These are phyloP conservation scores for Pythium apleroticum DNA, from an alignment of 352 stramenopile genomes.

Conservation along the genomic window DNA sequence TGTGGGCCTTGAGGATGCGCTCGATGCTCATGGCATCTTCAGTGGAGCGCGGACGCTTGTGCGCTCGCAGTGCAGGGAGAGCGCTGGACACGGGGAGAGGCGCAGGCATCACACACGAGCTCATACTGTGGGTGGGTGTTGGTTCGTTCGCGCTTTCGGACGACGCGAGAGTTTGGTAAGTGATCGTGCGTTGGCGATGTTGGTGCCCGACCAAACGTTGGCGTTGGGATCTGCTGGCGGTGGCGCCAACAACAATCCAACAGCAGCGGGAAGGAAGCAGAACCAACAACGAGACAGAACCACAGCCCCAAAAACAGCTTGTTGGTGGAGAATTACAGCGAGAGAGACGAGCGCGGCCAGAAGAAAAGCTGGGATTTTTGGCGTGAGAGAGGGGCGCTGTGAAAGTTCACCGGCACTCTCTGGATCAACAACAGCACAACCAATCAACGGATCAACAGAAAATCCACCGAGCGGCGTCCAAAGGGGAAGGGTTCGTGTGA, in stretches of 20 bases:
- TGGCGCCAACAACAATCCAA: slow-evolving; percentile 11
- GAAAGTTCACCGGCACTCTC: slow-evolving; percentile 2
- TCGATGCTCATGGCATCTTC: slow-evolving; percentile 51
- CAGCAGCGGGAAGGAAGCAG: slow-evolving; percentile 12
- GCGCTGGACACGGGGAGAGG: slow-evolving; percentile 33
- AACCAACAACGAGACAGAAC: slow-evolving; percentile 20
- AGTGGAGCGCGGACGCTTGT: slow-evolving; percentile 60
- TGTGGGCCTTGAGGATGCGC: slow-evolving; percentile 61
- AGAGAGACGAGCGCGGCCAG: neutral
- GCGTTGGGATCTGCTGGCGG: neutral
- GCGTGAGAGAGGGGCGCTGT: slow-evolving; percentile 18
- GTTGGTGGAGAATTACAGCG: slow-evolving; percentile 12
- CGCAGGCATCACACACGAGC: slow-evolving; percentile 48
- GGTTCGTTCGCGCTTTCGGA: neutral
- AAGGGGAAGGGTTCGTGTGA: neutral
- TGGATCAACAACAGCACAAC: neutral
- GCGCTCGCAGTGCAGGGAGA: slow-evolving; percentile 34
- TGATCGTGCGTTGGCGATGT: neutral
- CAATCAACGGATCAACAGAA: slow-evolving; percentile 3
- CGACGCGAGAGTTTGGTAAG: neutral
- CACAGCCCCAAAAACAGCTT: slow-evolving; percentile 19
- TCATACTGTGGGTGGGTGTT: slow-evolving; percentile 37
- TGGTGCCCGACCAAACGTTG: neutral
- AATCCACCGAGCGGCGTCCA: neutral
- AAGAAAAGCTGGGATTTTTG: neutral